phyloP scores from a whole-genome alignment of 139 green algal genomes.

The Edaphochlamys debaryana region DNA sequence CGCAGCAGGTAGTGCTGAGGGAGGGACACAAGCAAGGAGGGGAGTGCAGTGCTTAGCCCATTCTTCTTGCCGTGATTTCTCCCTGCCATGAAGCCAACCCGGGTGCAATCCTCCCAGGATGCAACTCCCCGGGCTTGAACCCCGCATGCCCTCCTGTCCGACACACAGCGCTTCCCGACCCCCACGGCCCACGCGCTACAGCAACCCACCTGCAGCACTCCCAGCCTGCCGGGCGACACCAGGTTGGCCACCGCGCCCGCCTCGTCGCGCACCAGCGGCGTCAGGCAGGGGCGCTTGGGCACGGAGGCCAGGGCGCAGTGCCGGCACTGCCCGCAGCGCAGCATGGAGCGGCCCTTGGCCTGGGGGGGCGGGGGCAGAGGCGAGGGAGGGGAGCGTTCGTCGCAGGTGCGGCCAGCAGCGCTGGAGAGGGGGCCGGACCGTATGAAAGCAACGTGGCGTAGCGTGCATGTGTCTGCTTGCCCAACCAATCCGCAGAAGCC shows the following conservation, averaged over 20 bases:
- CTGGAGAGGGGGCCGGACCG: too few species aligned
- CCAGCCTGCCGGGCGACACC: conserved; percentile 1
- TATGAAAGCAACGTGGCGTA: too few species aligned
- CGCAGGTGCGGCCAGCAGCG: too few species aligned
- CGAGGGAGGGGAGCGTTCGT: too few species aligned
- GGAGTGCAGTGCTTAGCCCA: too few species aligned
- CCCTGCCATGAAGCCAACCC: too few species aligned
- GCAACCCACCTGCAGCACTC: background rate
- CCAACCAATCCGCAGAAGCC: background rate
- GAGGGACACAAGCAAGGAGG: too few species aligned
- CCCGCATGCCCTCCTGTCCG: too few species aligned
- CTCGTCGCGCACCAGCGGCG: conserved; percentile 7
- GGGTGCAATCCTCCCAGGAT: background rate
- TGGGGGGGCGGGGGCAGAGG: background rate
- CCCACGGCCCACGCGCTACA: background rate
- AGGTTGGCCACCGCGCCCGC: background rate
- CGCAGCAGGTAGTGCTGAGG: conserved; percentile 27
- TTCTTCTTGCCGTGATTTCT: too few species aligned
- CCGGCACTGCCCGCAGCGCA: conserved; percentile 20
- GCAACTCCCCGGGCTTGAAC: background rate
- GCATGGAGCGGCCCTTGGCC: background rate
- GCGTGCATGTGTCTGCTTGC: background rate
- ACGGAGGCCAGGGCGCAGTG: background rate
- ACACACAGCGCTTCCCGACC: too few species aligned
- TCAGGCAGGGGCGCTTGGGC: conserved; percentile 10